Percentiles rank a stretch among this genome's conserved stretches.
Evolutionary conservation across 1,284 basidiomycete species (phyloP).

Genomic region (Erythrobasidium hasegawianum): DNA sequence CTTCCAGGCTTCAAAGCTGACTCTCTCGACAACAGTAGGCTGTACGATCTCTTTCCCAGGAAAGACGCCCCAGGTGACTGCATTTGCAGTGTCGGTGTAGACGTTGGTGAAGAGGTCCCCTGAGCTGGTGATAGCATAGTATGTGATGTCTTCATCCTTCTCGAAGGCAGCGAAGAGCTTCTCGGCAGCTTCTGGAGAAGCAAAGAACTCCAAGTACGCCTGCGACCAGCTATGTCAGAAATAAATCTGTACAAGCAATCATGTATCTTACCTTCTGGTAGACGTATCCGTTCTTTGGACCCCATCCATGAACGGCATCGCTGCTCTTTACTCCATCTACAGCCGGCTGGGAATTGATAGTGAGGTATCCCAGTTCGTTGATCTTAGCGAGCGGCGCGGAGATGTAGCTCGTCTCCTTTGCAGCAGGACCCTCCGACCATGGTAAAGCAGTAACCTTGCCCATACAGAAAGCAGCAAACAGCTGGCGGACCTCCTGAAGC

Average conservation of each 20-base stretch:
- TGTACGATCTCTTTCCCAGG: constrained; percentile 97
- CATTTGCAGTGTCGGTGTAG: constrained; percentile 86
- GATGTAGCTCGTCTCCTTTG: constrained; percentile 77
- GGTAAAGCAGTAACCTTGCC: constrained; percentile 69
- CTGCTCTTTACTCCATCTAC: constrained; percentile 70
- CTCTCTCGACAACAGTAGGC: constrained; percentile 94
- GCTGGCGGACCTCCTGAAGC: constrained; percentile 64
- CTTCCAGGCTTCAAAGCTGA: constrained; percentile 98
- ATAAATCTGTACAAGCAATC: neutral
- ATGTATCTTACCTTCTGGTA: constrained; percentile 50
- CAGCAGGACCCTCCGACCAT: constrained; percentile 81
- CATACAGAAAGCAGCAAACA: constrained; percentile 69
- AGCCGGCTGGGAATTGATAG: constrained; percentile 93
- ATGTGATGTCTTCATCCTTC: constrained; percentile 81
- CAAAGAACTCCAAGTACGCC: constrained; percentile 98
- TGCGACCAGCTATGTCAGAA: constrained; percentile 46
- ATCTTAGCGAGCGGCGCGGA: constrained; percentile 71
- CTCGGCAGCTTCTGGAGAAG: constrained; percentile 67
- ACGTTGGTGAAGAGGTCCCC: constrained; percentile 93
- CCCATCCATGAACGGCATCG: constrained; percentile 58
- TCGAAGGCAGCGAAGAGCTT: constrained; percentile 80
- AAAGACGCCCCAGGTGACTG: constrained; percentile 99
- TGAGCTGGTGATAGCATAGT: constrained; percentile 71
- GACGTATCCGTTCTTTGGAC: constrained; percentile 52
- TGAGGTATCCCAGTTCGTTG: constrained; percentile 80